These are phyloP conservation scores for Penicillium sp. DNA, from an alignment of 2,329 filamentous ascomycete species.

Conservation along the genomic window DNA sequence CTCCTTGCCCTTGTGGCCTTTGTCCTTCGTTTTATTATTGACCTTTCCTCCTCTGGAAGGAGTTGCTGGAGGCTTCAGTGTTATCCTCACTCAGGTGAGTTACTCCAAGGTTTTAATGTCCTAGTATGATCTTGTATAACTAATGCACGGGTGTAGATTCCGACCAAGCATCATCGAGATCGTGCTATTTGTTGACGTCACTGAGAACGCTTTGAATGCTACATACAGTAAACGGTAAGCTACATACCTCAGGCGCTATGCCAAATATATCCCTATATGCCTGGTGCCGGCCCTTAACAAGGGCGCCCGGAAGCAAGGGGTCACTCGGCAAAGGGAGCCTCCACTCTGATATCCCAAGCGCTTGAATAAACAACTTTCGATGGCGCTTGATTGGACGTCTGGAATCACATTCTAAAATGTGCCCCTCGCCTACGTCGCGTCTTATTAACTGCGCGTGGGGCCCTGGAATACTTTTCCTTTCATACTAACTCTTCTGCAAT, in stretches of 20 bases:
- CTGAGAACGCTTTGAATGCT: constrained; percentile 7
- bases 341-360: constrained; percentile 9
- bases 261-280: constrained; percentile 1
- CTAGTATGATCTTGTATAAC: neutral
- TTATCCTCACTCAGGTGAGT: neutral
- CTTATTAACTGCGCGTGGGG: constrained; percentile 7
- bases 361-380: constrained; percentile 11
- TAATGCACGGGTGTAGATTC: neutral
- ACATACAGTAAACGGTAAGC: constrained; percentile 15
- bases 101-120: neutral
- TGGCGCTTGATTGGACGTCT: constrained; percentile 10
- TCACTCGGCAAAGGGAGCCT: constrained; percentile 17
- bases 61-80: neutral
- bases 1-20: neutral
- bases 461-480: neutral
- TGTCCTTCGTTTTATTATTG: neutral
- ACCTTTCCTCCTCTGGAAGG: neutral
- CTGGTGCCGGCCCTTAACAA: constrained; percentile 5
- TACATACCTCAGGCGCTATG: constrained; percentile 12
- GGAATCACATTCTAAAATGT: constrained; percentile 9
- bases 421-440: neutral
- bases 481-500: constrained; percentile 7
- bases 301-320: constrained; percentile 20
- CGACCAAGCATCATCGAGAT: neutral
- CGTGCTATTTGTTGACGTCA: constrained; percentile 22